Conservation (phyloP, 257 asterid genomes). For the Misopates orontium region DNA sequence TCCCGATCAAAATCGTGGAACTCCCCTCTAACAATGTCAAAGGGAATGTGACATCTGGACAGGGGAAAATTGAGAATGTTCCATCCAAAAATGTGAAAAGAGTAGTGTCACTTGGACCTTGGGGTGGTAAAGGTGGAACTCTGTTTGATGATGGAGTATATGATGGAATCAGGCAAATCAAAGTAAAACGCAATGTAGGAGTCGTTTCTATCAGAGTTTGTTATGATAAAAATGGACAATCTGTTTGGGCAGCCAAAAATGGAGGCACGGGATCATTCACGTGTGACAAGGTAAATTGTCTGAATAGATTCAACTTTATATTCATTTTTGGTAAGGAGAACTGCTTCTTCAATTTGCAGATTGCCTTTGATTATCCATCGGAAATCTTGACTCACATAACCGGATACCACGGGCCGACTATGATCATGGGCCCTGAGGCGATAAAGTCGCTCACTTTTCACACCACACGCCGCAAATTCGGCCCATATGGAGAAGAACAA, state of each 20-base stretch:
- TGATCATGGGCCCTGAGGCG: slow-evolving; percentile 75
- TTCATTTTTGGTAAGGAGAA: too few relatives aligned
- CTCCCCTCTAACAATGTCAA: slow-evolving; percentile 46
- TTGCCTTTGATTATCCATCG: slow-evolving; percentile 64
- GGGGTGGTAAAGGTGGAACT: slow-evolving; percentile 83
- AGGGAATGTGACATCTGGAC: too few relatives aligned
- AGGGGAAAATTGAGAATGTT: slow-evolving; percentile 50
- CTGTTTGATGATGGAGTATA: slow-evolving; percentile 73
- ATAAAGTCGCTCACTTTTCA: slow-evolving; percentile 74
- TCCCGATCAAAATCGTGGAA: slow-evolving; percentile 37
- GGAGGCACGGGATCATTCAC: slow-evolving; percentile 73
- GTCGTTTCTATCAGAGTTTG: slow-evolving; percentile 59
- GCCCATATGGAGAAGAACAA: slow-evolving; percentile 80
- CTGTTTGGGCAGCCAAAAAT: slow-evolving; percentile 76
- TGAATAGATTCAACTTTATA: neutral
- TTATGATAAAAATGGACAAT: slow-evolving; percentile 55
- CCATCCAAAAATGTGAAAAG: slow-evolving; percentile 43
- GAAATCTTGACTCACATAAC: slow-evolving; percentile 71
- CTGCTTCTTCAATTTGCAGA: slow-evolving; percentile 38
- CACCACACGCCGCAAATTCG: slow-evolving; percentile 63
- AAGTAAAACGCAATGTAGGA: slow-evolving; percentile 61
- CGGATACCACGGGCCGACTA: slow-evolving; percentile 64
- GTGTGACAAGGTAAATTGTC: slow-evolving; percentile 51
- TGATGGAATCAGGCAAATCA: slow-evolving; percentile 66
- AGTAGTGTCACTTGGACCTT: slow-evolving; percentile 59